A percentile compares a stretch with the other conserved stretches of the same genome.
These are phyloP conservation scores for Penicillium crustosum DNA, from an alignment of 2,329 filamentous ascomycete genomes.

Conservation along the genomic window DNA sequence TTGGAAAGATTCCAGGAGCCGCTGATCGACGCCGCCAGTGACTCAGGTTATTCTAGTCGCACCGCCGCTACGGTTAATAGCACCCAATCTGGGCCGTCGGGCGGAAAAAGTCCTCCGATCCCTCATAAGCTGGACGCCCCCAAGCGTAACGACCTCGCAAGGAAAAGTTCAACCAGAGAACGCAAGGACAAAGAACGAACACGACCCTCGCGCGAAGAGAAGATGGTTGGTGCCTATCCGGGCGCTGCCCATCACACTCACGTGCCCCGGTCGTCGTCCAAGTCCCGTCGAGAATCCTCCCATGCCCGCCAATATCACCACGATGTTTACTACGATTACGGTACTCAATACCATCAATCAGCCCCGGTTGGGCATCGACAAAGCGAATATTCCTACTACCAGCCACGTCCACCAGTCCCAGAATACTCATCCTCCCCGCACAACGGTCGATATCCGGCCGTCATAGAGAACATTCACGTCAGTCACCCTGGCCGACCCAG, in stretches of 20 bases:
- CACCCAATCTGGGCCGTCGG: conserved; percentile 52
- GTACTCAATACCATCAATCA: conserved; percentile 36
- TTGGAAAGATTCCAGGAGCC: conserved; percentile 39
- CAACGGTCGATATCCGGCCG: conserved; percentile 28
- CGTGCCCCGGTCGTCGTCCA: conserved; percentile 35
- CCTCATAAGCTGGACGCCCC: conserved; percentile 41
- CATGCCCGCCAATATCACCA: conserved; percentile 34
- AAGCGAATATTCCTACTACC: conserved; percentile 35
- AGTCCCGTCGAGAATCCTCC: conserved; percentile 35
- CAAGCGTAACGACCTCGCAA: conserved; percentile 30
- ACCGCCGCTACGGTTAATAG: conserved; percentile 55
- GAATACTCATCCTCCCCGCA: conserved; percentile 37
- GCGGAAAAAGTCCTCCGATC: conserved; percentile 37
- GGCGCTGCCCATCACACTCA: conserved; percentile 30
- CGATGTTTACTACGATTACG: conserved; percentile 38
- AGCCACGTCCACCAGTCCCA: conserved; percentile 28
- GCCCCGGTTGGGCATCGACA: conserved; percentile 33
- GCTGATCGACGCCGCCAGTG: conserved; percentile 54
- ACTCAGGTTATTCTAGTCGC: conserved; percentile 63
- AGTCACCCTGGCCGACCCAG: conserved; percentile 29
- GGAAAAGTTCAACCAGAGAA: conserved; percentile 33
- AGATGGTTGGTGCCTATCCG: conserved; percentile 37
- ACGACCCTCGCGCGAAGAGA: conserved; percentile 34
- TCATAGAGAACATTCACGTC: conserved; percentile 34
- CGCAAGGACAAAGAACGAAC: conserved; percentile 33